Percentiles rank a stretch among this genome's conserved stretches.
Evolutionary conservation across 1,139 yeast species (phyloP).

Genomic region (Geotrichum siamense): DNA sequence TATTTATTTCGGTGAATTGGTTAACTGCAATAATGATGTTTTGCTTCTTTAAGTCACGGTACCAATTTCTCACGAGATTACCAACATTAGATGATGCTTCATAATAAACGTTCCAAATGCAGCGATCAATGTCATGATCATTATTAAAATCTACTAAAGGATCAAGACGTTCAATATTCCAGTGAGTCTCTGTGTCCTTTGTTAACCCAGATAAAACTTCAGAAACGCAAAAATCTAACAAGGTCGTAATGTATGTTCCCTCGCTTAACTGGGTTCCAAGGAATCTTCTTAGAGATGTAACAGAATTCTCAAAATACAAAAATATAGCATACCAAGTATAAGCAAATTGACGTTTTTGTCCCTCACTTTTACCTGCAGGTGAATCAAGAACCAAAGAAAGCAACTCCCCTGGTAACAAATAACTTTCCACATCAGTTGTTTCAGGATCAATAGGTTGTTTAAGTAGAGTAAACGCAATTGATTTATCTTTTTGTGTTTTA

Average conservation of each 20-base stretch:
- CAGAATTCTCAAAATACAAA: slow-evolving; percentile 56
- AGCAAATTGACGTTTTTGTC: slow-evolving; percentile 36
- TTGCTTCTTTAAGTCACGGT: slow-evolving; percentile 50
- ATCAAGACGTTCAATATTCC: slow-evolving; percentile 21
- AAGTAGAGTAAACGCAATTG: slow-evolving; percentile 15
- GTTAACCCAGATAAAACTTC: slow-evolving; percentile 17
- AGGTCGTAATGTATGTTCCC: slow-evolving; percentile 40
- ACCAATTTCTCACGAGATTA: slow-evolving; percentile 67
- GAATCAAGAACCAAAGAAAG: slow-evolving; percentile 27
- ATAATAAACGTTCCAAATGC: slow-evolving; percentile 45
- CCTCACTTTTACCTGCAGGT: slow-evolving; percentile 24
- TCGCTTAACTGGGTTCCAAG: slow-evolving; percentile 53
- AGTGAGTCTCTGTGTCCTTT: slow-evolving; percentile 12
- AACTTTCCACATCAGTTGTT: slow-evolving; percentile 14
- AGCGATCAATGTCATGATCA: slow-evolving; percentile 10
- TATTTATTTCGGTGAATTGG: slow-evolving; percentile 49
- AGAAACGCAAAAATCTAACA: slow-evolving; percentile 27
- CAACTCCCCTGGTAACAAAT: slow-evolving; percentile 29
- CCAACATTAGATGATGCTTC: slow-evolving; percentile 55
- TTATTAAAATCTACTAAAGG: slow-evolving; percentile 31
- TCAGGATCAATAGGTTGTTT: slow-evolving; percentile 14
- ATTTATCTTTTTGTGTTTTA: slow-evolving; percentile 12
- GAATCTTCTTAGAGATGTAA: slow-evolving; percentile 53
- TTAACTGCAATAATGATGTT: slow-evolving; percentile 54
- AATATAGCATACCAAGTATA: slow-evolving; percentile 69